Evolutionary conservation across 805 yeast species (phyloP).

Genomic region (Nakazawaea siamensis): DNA sequence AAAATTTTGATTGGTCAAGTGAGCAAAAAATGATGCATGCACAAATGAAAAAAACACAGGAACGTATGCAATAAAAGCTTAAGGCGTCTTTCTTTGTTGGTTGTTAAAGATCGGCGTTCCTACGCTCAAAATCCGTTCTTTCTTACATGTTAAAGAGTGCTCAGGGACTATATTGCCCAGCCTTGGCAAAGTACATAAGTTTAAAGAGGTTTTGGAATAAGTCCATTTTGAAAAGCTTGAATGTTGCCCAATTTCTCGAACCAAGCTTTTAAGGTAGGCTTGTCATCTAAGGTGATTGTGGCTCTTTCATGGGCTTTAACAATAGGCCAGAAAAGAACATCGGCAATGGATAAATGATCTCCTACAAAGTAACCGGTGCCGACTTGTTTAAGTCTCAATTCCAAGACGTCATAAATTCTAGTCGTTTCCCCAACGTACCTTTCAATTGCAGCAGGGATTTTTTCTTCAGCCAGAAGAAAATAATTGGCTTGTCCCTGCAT

Average conservation of each 20-base stretch:
- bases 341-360: constrained; percentile 51
- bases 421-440: constrained; percentile 43
- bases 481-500: constrained; percentile 55
- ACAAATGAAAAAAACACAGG: too few relatives aligned
- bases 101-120: too few relatives aligned
- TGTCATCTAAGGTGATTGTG: constrained; percentile 1
- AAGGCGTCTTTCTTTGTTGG: too few relatives aligned
- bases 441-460: constrained; percentile 43
- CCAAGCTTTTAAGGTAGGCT: constrained; percentile 6
- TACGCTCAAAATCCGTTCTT: too few relatives aligned
- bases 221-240: constrained; percentile 6
- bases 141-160: too few relatives aligned
- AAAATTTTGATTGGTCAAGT: too few relatives aligned
- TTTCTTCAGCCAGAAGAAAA: constrained; percentile 38
- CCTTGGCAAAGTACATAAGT: too few relatives aligned
- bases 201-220: constrained; percentile 2
- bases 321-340: constrained; percentile 45
- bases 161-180: too few relatives aligned
- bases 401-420: constrained; percentile 47
- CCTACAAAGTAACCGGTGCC: constrained; percentile 51
- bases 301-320: constrained; percentile 14
- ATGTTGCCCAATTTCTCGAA: constrained; percentile 5
- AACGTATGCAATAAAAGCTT: too few relatives aligned
- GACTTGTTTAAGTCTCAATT: constrained; percentile 38
- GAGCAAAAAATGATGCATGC: too few relatives aligned